Evolutionary conservation across 2,329 filamentous ascomycete species (phyloP).

Genomic region (Fusarium pilosicola): DNA sequence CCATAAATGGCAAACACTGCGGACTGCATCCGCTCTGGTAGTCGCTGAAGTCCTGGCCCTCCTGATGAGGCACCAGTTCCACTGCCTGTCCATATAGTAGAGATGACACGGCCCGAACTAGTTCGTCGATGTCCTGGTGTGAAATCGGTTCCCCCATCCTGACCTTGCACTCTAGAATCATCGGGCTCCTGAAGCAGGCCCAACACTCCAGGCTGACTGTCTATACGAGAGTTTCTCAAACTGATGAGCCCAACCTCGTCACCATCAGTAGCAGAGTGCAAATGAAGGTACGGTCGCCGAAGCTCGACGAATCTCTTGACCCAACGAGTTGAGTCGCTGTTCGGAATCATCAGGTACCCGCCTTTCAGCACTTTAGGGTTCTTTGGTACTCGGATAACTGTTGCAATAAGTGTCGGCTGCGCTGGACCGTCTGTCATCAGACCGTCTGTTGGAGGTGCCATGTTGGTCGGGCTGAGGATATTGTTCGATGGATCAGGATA

Average conservation of each 20-base stretch:
- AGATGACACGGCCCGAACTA: constrained; percentile 62
- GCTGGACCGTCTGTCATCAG: constrained; percentile 57
- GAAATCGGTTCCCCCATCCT: constrained; percentile 50
- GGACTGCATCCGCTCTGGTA: constrained; percentile 69
- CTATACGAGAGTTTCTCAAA: constrained; percentile 87
- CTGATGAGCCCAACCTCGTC: constrained; percentile 93
- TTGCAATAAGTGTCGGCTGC: constrained; percentile 76
- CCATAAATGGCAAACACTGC: constrained; percentile 96
- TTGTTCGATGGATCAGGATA: constrained; percentile 66
- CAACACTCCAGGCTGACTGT: constrained; percentile 89
- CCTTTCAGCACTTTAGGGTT: constrained; percentile 85
- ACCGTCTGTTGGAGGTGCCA: constrained; percentile 75
- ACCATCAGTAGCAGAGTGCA: constrained; percentile 85
- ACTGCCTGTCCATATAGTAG: constrained; percentile 64
- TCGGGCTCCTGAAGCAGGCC: constrained; percentile 71
- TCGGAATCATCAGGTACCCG: constrained; percentile 87
- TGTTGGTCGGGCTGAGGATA: constrained; percentile 69
- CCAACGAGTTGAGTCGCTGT: constrained; percentile 85
- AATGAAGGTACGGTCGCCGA: constrained; percentile 88
- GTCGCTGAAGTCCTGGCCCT: constrained; percentile 57
- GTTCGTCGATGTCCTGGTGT: constrained; percentile 61
- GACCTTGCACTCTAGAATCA: constrained; percentile 48
- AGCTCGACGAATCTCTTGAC: constrained; percentile 93
- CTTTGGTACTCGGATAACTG: constrained; percentile 81
- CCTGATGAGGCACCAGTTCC: constrained; percentile 47